Evolutionary conservation across 2,329 filamentous ascomycete genomes (phyloP), one percentile per base, ranked within the genome.

Genomic region (Basipetospora sp.): DNA sequence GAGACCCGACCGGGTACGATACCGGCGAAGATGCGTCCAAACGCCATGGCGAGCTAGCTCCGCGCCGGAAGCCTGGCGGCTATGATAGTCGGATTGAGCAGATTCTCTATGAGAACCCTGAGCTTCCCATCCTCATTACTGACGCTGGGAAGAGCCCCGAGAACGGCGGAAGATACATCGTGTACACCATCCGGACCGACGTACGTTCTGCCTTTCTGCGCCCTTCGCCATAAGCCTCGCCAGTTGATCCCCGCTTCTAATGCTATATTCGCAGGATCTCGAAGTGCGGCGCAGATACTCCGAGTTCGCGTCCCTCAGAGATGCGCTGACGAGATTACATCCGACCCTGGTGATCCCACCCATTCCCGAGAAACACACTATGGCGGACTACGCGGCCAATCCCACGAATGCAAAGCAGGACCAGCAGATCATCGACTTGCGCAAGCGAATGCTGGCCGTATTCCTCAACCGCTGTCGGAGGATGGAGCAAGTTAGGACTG

Each of bases 351-450:
- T 98, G 50, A 82, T 98, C 37, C 92, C 90, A 6, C 90, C 90
- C 3, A 98, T 98, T 50, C 90, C 90, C 16, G 92, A 98, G 62
- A 98, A 98, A 59, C 90, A 98, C 58, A 90, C 86, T 32, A 93
- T 98, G 80, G 88, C 88, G 43, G 90, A 98, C 57, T 98, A 98
- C 54, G 90, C 90, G 13, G 87, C 92, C 19, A 96, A 94, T 50
- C 90, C 92, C 2, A 98, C 90, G 27, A 94, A 88, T 51, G 92
- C 92, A 14, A 98, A 94, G 57, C 88, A 98, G 58, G 92, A 98
- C 54, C 80, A 86, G 41, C 83, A 88, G 43, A 98, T 96, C 32
- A 98, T 98, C 45, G 90, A 98, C 53, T 64, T 96, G 46, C 75
- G 90, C 42, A 96, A 96, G 64, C 82, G 90, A 50, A 98, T 98